Conservation (phyloP, 805 yeast genomes). For the Millerago galiae region DNA sequence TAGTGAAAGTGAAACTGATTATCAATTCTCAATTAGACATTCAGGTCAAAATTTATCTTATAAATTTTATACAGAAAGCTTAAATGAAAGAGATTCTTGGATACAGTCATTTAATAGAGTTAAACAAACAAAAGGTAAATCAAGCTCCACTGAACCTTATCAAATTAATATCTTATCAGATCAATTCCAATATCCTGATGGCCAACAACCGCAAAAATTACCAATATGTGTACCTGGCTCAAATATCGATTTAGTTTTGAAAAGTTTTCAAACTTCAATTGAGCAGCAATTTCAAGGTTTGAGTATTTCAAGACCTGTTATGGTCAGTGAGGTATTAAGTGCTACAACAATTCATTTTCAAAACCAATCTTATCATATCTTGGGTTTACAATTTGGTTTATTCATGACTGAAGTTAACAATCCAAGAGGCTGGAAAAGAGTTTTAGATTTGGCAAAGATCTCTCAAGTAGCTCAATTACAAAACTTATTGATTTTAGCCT, state of each 20-base stretch:
- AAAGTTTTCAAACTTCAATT: slow-evolving; percentile 26
- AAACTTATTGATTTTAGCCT: slow-evolving; percentile 49
- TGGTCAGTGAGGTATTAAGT: slow-evolving; percentile 36
- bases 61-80: slow-evolving; percentile 42
- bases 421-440: slow-evolving; percentile 48
- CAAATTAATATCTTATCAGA: slow-evolving; percentile 47
- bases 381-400: slow-evolving; percentile 63
- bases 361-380: slow-evolving; percentile 38
- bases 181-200: slow-evolving; percentile 58
- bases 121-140: slow-evolving; percentile 33
- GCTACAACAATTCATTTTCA: slow-evolving; percentile 40
- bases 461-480: slow-evolving; percentile 56
- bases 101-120: slow-evolving; percentile 42
- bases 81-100: slow-evolving; percentile 55
- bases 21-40: slow-evolving; percentile 46
- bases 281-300: slow-evolving; percentile 20
- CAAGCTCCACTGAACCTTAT: slow-evolving; percentile 46
- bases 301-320: slow-evolving; percentile 24
- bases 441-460: slow-evolving; percentile 46
- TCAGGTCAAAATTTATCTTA: slow-evolving; percentile 51
- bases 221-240: slow-evolving; percentile 49
- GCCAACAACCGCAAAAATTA: slow-evolving; percentile 41
- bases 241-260: slow-evolving; percentile 39
- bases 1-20: slow-evolving; percentile 10
- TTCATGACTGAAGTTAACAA: slow-evolving; percentile 34